phyloP scores from a whole-genome alignment of 257 asterid genomes.

The Jacaranda copaia region DNA sequence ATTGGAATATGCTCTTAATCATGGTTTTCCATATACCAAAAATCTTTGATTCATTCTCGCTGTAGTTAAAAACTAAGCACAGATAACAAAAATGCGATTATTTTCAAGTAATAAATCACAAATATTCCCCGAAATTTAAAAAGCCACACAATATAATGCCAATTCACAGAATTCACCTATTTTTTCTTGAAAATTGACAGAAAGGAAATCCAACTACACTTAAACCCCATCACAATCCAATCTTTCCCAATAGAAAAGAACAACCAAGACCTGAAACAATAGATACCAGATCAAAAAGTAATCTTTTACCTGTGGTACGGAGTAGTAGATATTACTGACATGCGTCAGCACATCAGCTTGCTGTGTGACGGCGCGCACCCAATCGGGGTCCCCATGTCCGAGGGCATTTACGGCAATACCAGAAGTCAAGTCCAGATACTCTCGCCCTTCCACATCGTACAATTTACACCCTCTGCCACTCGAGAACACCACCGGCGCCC shows the following conservation, averaged over 20 bases:
- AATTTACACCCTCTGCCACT: constrained; percentile 85
- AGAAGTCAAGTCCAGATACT: constrained; percentile 84
- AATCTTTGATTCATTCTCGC: too few relatives aligned
- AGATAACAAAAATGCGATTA: too few relatives aligned
- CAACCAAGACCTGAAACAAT: constrained; percentile 7
- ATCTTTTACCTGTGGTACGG: constrained; percentile 71
- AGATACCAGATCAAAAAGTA: neutral
- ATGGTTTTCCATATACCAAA: too few relatives aligned
- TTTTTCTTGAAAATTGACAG: constrained; percentile 7
- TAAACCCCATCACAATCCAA: constrained; percentile 24
- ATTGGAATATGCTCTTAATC: too few relatives aligned
- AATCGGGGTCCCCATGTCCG: constrained; percentile 92
- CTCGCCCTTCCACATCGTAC: constrained; percentile 86
- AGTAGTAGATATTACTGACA: constrained; percentile 78
- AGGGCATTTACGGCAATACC: constrained; percentile 96
- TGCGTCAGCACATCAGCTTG: constrained; percentile 79
- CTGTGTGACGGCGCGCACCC: constrained; percentile 68
- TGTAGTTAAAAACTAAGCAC: too few relatives aligned
- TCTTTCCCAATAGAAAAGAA: neutral
- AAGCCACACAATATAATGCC: too few relatives aligned
- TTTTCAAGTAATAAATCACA: too few relatives aligned
- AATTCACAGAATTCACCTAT: neutral
- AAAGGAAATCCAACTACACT: neutral
- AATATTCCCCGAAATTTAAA: too few relatives aligned
- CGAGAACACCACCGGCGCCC: constrained; percentile 71